phyloP scores from a whole-genome alignment of 2,329 filamentous ascomycete species.

The Apiospora pterosperma region DNA sequence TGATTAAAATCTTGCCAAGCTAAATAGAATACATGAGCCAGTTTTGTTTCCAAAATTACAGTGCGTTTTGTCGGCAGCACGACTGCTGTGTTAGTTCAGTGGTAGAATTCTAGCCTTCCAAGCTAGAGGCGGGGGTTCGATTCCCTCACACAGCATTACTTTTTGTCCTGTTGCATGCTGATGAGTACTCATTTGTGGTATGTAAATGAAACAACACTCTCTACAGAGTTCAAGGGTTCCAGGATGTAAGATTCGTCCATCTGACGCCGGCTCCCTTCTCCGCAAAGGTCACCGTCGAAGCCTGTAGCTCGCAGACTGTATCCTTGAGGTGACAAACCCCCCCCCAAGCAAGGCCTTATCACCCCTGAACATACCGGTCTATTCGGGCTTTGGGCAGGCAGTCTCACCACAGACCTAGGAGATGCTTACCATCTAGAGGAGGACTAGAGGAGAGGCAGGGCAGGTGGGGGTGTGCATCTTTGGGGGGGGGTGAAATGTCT shows the following conservation, averaged over 20 bases:
- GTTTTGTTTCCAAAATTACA: no score
- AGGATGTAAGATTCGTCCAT: background rate
- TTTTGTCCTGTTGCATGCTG: no score
- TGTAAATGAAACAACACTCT: no score
- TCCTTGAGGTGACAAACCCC: background rate
- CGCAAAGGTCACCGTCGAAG: background rate
- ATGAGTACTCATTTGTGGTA: no score
- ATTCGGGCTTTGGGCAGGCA: background rate
- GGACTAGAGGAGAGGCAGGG: background rate
- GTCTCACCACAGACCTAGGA: background rate
- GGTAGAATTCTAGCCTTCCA: conserved; percentile 1
- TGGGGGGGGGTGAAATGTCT: no score
- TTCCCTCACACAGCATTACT: background rate
- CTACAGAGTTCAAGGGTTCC: no score
- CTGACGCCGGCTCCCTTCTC: background rate
- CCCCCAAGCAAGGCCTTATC: background rate
- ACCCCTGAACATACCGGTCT: background rate
- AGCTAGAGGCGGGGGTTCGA: conserved; percentile 1
- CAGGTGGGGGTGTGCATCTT: background rate
- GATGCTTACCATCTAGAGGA: background rate
- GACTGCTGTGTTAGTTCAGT: conserved; percentile 1
- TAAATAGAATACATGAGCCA: no score
- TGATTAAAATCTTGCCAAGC: no score
- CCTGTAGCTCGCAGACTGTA: background rate
- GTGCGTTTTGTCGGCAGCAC: no score